Evolutionary conservation across 306 rosid genomes (phyloP).

Genomic region (Acacia confusa): DNA sequence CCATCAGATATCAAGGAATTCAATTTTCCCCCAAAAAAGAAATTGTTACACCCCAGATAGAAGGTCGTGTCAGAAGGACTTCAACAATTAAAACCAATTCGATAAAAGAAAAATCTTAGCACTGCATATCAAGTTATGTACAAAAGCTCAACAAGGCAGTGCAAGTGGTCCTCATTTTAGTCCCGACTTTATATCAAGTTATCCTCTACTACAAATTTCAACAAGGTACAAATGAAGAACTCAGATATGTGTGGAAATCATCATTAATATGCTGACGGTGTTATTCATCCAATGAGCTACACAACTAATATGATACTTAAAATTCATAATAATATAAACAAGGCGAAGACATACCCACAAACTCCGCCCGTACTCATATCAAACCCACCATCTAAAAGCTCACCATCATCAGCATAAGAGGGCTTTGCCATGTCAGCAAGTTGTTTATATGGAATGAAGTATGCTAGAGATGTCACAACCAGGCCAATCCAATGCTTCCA

Average conservation of each 20-base stretch:
- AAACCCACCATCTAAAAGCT: slow-evolving; percentile 94
- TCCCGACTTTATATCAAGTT: neutral
- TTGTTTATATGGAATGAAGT: slow-evolving; percentile 64
- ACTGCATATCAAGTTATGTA: neutral
- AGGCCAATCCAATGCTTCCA: slow-evolving; percentile 87
- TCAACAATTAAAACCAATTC: neutral
- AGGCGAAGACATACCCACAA: slow-evolving; percentile 66
- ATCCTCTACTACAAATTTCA: neutral
- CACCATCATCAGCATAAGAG: slow-evolving; percentile 64
- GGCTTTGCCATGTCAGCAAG: slow-evolving; percentile 77
- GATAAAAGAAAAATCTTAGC: too few relatives aligned
- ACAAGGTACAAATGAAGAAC: neutral
- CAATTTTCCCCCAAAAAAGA: neutral
- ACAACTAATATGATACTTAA: neutral
- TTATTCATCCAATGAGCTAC: neutral
- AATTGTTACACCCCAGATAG: neutral
- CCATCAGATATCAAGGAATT: neutral
- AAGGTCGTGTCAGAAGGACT: neutral
- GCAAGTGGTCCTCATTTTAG: neutral
- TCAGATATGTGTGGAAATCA: neutral
- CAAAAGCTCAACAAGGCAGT: neutral
- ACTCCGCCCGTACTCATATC: slow-evolving; percentile 89
- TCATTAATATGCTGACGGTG: neutral
- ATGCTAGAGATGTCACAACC: slow-evolving; percentile 60
- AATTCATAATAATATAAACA: neutral